Conservation (phyloP, 2,329 filamentous ascomycete genomes). For the Colletotrichum acutatum region DNA sequence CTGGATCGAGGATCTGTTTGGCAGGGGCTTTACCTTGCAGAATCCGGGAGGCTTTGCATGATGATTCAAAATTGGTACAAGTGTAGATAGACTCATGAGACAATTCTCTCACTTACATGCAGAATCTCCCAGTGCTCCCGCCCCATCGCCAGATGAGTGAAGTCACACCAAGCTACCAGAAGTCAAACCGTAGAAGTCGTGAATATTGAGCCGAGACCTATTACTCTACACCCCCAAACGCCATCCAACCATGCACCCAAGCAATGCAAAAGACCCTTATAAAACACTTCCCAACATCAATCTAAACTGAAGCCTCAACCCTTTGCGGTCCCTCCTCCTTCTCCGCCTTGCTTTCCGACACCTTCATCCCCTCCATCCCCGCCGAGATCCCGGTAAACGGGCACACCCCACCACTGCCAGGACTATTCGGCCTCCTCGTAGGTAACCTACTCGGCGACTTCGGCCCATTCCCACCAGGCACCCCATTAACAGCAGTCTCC, state of each 20-base stretch:
- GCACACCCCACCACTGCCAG: constrained; percentile 37
- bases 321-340: constrained; percentile 9
- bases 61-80: too few species aligned
- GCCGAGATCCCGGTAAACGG: constrained; percentile 41
- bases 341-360: background rate
- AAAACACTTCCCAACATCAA: background rate
- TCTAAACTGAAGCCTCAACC: constrained; percentile 5
- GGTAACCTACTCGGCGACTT: constrained; percentile 35
- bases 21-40: too few species aligned
- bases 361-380: constrained; percentile 15
- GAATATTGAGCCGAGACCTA: background rate
- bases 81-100: background rate
- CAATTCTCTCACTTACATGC: background rate
- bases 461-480: background rate
- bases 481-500: constrained; percentile 19
- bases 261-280: background rate
- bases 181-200: background rate
- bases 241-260: background rate
- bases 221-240: background rate
- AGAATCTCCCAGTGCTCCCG: background rate
- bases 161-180: background rate
- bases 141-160: background rate
- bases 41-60: too few species aligned
- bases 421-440: constrained; percentile 29
- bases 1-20: too few species aligned